These are phyloP conservation scores for Pisolithus albus DNA, from an alignment of 768 basidiomycete genomes.

Conservation along the genomic window DNA sequence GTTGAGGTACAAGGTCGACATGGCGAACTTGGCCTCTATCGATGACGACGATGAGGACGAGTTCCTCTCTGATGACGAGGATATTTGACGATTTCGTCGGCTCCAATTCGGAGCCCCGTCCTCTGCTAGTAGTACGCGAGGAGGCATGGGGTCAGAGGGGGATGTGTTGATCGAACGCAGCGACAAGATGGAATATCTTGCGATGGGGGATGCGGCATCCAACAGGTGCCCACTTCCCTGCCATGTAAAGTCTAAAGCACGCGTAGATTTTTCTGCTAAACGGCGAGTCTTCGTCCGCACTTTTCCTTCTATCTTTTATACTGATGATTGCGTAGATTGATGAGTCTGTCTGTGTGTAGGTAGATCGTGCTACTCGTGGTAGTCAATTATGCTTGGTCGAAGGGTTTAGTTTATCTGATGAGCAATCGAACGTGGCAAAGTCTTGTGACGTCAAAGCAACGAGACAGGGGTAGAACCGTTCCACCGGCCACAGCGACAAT, in stretches of 20 bases:
- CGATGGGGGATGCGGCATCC: slow-evolving; percentile 1
- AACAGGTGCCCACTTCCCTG: slow-evolving; percentile 2
- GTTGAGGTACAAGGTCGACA: slow-evolving; percentile 96
- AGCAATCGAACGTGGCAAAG: background rate
- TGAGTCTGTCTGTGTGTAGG: background rate
- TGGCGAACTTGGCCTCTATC: slow-evolving; percentile 64
- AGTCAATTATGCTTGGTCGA: background rate
- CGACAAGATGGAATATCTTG: slow-evolving; percentile 4
- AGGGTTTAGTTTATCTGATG: background rate
- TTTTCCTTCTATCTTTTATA: background rate
- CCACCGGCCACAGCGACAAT: background rate
- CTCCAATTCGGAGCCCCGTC: slow-evolving; percentile 72
- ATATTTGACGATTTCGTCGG: slow-evolving; percentile 81
- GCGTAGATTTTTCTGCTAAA: slow-evolving; percentile 10
- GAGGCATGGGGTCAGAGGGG: slow-evolving; percentile 31
- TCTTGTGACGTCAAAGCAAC: slow-evolving; percentile 24
- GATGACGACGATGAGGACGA: slow-evolving; percentile 85
- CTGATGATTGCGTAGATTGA: background rate
- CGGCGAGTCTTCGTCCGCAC: slow-evolving; percentile 12
- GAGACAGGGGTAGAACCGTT: background rate
- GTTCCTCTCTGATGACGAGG: slow-evolving; percentile 71
- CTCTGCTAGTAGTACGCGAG: slow-evolving; percentile 51
- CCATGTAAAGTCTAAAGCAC: slow-evolving; percentile 7
- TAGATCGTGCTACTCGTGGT: background rate
- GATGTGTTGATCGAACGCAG: background rate